Evolutionary conservation across 208 protist species (phyloP), one percentile per base, ranked within the genome.

Genomic region (Acanthamoeba sp.): DNA sequence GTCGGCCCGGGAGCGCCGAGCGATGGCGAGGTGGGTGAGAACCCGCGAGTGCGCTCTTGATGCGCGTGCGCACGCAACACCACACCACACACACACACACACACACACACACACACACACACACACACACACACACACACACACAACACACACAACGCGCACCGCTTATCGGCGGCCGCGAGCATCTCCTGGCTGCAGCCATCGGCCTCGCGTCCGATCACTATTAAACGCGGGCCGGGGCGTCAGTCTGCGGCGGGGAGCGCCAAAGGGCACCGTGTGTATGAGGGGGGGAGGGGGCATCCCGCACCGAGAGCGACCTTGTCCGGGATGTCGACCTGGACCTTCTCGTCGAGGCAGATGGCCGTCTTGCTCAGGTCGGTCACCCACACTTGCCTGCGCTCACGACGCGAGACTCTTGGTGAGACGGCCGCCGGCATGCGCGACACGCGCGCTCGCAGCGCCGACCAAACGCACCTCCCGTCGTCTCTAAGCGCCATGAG

Each of bases 111-210:
- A 48, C 42, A 48, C 42, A 10, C n/a, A n/a, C 42, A 10, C 42
- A 48, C 42, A 48, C 42, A 10, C 55, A 12, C 22, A 27, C 55
- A 22, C 12, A 27, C 55, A 62, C 16, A 24, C n/a, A 32, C 59
- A 14, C n/a, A 34, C 27, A 16, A 32, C 59, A 66, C n/a, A 6
- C n/a, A 24, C 59, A 34, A 32, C 27, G 7, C 38, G 38, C 1
- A 42, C 38, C 69, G 1, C 29, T 45, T 45, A 34, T 73, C 64
- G 18, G 90, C 90, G 9, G 90, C 90, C 20, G 29, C 48, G 18
- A 93, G 48, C 90, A 93, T 93, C 90, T 87, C 73, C n/a, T 73
- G 32, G 50, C 50, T 71, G 27, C 14, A 20, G 32, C 90, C 90
- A 52, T 91, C 84, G 34, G 69, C 69, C 69, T 78, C 69, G 29